Evolutionary conservation across 345 rosid species (phyloP).

Genomic region (Eucalyptus tenuipes): DNA sequence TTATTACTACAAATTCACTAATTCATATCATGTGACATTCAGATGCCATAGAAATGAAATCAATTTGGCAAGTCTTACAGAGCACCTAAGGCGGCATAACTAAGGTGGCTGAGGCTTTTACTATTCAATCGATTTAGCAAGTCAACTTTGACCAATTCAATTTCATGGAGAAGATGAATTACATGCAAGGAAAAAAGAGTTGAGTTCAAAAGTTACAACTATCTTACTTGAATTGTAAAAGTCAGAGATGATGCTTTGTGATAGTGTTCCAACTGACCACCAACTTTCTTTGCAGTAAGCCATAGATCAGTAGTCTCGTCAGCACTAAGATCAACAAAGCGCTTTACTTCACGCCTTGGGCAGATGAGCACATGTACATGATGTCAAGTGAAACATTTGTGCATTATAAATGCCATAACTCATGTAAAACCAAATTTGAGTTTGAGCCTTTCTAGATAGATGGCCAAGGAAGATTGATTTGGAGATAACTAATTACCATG

Average conservation of each 20-base stretch:
- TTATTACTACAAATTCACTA: background rate
- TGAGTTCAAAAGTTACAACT: background rate
- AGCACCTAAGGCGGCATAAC: background rate
- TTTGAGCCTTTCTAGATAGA: background rate
- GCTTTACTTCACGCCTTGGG: constrained; percentile 77
- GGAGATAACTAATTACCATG: background rate
- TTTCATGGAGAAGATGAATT: background rate
- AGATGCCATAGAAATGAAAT: background rate
- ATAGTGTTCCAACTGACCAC: constrained; percentile 54
- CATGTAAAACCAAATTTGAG: background rate
- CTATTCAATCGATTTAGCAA: background rate
- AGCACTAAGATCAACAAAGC: constrained; percentile 76
- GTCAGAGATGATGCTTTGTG: constrained; percentile 79
- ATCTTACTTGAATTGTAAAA: constrained; percentile 61
- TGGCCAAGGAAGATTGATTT: background rate
- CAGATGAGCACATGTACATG: constrained; percentile 76
- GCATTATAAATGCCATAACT: background rate
- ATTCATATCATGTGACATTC: background rate
- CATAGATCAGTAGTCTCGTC: constrained; percentile 78
- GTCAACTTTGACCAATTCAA: background rate
- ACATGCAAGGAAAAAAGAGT: background rate
- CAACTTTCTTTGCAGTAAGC: constrained; percentile 71
- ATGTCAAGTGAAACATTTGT: background rate
- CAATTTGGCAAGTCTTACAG: background rate
- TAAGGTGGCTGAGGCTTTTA: background rate